Percentiles rank a stretch among this genome's conserved stretches.
These are phyloP conservation scores for Trypanosoma avium DNA, from an alignment of 208 protist genomes.

Conservation along the genomic window DNA sequence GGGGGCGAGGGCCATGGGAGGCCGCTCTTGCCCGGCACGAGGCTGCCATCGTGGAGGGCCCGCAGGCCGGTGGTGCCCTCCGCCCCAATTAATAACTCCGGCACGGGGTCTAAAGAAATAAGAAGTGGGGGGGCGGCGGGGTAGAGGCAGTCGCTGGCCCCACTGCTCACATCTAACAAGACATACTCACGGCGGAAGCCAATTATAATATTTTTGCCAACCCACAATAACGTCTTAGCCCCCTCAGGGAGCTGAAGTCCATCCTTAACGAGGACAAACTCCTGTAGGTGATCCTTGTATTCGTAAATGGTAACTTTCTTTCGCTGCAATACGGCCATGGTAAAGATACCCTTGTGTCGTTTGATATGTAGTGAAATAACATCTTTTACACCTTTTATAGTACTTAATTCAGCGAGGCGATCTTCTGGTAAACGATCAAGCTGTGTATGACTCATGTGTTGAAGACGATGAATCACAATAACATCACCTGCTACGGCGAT, in stretches of 20 bases:
- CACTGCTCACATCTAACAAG: constrained; percentile 26
- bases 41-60: constrained; percentile 58
- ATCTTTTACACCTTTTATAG: constrained; percentile 34
- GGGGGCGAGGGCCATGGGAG: constrained; percentile 24
- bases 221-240: constrained; percentile 47
- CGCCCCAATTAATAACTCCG: constrained; percentile 56
- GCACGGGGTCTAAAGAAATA: constrained; percentile 56
- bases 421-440: constrained; percentile 31
- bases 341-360: constrained; percentile 36
- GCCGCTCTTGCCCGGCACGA: constrained; percentile 37
- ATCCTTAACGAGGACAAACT: constrained; percentile 29
- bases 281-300: constrained; percentile 21
- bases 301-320: constrained; percentile 60
- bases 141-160: constrained; percentile 22
- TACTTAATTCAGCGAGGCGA: constrained; percentile 19
- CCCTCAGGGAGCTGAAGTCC: constrained; percentile 49
- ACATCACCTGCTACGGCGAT: constrained; percentile 24
- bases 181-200: constrained; percentile 44
- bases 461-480: constrained; percentile 29
- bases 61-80: constrained; percentile 43
- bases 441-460: constrained; percentile 8
- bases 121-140: constrained; percentile 34
- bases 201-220: constrained; percentile 50
- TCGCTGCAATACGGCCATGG: constrained; percentile 57
- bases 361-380: constrained; percentile 43